Base-by-base conservation (phyloP, 2,329 filamentous ascomycete species). In the Trichoderma breve region DNA sequence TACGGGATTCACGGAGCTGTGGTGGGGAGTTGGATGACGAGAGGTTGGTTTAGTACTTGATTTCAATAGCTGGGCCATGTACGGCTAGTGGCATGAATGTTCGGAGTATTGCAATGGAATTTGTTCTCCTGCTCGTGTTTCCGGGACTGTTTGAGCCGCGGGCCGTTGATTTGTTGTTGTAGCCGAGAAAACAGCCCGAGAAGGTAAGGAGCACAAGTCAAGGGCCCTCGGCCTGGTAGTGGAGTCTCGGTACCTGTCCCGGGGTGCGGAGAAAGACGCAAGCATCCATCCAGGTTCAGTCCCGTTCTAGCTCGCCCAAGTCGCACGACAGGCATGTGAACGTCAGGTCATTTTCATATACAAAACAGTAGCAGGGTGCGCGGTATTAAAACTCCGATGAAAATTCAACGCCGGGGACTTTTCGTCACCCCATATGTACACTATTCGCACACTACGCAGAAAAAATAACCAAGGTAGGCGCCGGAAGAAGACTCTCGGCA, bases 381-480 rank as follows among this genome's bases (percentile, higher is more conserved):
- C 53, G 21, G 34, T 36, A 53, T 51, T 36, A 32, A 36, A n/a
- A 24, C 30, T 51, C 21, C 57, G 39, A 26, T 66, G 26, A 30
- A 24, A 26, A 57, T 65, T 61, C 26, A 47, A 51, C 24, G 34
- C 69, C 69, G 61, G 62, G 69, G 69, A 71, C 69, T 71, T 71
- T 71, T 71, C 69, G 69, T 71, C 69, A 66, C 51, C 62, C 61
- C 57, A 43, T 60, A 66, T 53, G 69, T 71, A 71, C 61, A 66
- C 47, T 18, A 43, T 65, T 60, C 57, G 43, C 21, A 65, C 62
- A 34, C 39, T 43, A 43, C 47, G n/a, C 43, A 32, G 39, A 43
- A 53, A 53, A 21, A 65, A 64, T 14, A 47, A 47, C 26, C 24
- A 30, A 47, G 43, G 24, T 15, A 55, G n/a, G n/a, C 18, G 34